Evolutionary conservation across 768 basidiomycete genomes (phyloP), one percentile per base, ranked within the genome.

Genomic region (Boletus barrowsii): DNA sequence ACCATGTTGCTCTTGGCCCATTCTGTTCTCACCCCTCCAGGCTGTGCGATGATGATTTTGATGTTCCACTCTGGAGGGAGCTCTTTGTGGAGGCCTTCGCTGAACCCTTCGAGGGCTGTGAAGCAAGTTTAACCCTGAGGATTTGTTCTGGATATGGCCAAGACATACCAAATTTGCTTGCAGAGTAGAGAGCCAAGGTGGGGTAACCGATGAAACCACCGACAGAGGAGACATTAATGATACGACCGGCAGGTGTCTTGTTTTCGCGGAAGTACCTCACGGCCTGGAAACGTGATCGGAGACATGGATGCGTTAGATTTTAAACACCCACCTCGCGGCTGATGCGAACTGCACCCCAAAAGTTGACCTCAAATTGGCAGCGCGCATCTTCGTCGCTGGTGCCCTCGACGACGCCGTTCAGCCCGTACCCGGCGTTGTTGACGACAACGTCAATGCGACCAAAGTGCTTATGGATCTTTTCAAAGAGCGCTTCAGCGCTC

Each of bases 371-470:
- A 37, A 73, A 67, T 46, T 67, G 57, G 44, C 42, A 24, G 5
- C 68, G 65, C 0, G 64, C 70, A 7, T 62, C 62, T 36, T 60
- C 63, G 17, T 71, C 66, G 10, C 47, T 59, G 13, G 60, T 60
- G 10, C 47, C 47, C 44, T 72, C 72, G 13, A 69, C 60, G 40
- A 73, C 67, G 10, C 61, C 56, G n/a, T 51, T 49, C 29, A 62
- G n/a, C 2, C 45, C 62, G 33, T 60, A 62, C 7, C 58, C 72
- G 0, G 72, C 72, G 15, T 74, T 74, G 59, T 71, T 73, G 48
- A 67, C 63, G 14, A 74, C 66, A 30, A 70, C 61, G 40, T 73
- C 72, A 14, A 73, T 32, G 5, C 68, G 63, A 10, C 68, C 67
- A 56, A 73, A 73, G 40, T 61, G 51, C 4, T 30, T 43, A 33